Evolutionary conservation across 1,139 yeast species (phyloP).

Genomic region (Arxiozyma telluris): DNA sequence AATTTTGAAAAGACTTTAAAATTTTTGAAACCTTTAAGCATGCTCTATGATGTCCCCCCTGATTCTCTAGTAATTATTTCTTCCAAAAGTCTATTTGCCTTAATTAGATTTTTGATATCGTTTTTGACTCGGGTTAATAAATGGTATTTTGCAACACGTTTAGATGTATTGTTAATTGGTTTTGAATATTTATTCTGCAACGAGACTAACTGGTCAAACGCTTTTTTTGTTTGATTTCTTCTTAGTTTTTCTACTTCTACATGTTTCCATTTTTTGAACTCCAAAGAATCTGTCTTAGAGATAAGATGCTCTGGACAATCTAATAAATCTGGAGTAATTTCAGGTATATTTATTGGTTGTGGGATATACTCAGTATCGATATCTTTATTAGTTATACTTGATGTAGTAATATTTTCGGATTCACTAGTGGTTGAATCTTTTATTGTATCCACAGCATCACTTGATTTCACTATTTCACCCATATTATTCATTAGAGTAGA

Average conservation of each 20-base stretch:
- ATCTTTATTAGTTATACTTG: neutral
- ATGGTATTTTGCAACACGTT: constrained; percentile 27
- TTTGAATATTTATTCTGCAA: constrained; percentile 8
- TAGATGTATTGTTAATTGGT: constrained; percentile 9
- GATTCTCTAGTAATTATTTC: constrained; percentile 4
- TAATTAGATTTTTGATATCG: constrained; percentile 22
- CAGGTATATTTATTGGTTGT: constrained; percentile 16
- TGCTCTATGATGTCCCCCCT: neutral
- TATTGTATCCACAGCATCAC: neutral
- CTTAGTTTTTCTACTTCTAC: constrained; percentile 28
- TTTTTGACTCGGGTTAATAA: constrained; percentile 23
- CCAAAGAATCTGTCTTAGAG: constrained; percentile 13
- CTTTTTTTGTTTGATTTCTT: constrained; percentile 25
- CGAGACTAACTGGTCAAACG: constrained; percentile 23
- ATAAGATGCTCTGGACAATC: constrained; percentile 19
- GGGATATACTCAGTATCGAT: constrained; percentile 6
- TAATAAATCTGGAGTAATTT: constrained; percentile 18
- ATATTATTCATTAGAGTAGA: too few relatives aligned
- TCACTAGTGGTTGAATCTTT: neutral
- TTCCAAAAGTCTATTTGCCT: constrained; percentile 25
- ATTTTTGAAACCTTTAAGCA: neutral
- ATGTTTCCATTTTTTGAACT: constrained; percentile 29
- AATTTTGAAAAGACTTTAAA: neutral
- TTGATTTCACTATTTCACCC: neutral
- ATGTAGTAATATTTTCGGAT: neutral